Evolutionary conservation across 768 basidiomycete genomes (phyloP).

Genomic region (Pholiota conissans): DNA sequence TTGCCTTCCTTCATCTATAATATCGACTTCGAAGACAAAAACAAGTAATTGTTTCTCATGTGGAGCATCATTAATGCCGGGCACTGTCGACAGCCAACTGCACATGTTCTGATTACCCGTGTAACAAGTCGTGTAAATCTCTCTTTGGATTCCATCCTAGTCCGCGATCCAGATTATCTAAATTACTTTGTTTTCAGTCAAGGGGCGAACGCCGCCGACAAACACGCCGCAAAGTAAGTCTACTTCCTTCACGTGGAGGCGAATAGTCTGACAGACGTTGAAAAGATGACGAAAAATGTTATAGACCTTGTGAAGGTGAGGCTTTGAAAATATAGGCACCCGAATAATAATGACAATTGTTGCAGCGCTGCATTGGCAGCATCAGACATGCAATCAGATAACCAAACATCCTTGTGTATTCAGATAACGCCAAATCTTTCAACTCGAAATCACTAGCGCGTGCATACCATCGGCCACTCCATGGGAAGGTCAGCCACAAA

Average conservation of each 20-base stretch:
- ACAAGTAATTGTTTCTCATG: constrained; percentile 19
- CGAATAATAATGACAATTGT: constrained; percentile 1
- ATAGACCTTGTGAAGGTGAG: no score
- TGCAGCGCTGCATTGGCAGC: background rate
- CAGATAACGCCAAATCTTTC: background rate
- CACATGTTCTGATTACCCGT: background rate
- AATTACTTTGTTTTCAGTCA: background rate
- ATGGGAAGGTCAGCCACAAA: constrained; percentile 1
- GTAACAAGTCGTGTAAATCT: no score
- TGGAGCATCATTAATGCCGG: constrained; percentile 24
- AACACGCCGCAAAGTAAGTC: background rate
- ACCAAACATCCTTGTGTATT: background rate
- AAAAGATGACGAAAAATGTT: no score
- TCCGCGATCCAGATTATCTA: no score
- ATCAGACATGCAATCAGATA: background rate
- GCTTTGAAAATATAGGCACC: background rate
- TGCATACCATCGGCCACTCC: background rate
- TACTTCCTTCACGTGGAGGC: background rate
- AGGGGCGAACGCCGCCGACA: background rate
- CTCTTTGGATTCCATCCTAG: no score
- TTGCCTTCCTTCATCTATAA: background rate
- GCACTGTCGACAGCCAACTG: background rate
- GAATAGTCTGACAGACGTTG: background rate
- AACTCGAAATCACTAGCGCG: background rate
- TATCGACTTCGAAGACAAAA: background rate